phyloP scores from a whole-genome alignment of 768 basidiomycete genomes.

The Russula ochroleuca region DNA sequence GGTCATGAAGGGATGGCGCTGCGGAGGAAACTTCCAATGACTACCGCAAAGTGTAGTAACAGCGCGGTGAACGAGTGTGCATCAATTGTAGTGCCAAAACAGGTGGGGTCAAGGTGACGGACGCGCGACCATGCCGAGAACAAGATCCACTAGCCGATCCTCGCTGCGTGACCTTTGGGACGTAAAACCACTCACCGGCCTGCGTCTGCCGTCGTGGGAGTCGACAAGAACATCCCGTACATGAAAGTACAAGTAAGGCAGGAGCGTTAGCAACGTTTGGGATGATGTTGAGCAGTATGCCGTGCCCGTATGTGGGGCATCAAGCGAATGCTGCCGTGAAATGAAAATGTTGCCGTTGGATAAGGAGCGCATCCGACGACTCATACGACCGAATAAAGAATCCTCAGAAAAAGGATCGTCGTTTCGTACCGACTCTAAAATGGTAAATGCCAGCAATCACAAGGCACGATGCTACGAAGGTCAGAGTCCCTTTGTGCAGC shows the following conservation, averaged over 20 bases:
- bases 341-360: conserved; percentile 18
- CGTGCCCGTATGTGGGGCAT: conserved; percentile 10
- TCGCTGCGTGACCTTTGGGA: conserved; percentile 20
- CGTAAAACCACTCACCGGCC: not conserved
- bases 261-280: conserved; percentile 14
- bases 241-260: not conserved
- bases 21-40: conserved; percentile 18
- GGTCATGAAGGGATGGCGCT: not conserved
- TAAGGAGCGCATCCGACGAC: conserved; percentile 24
- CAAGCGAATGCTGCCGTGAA: conserved; percentile 11
- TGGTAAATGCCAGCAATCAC: conserved; percentile 30
- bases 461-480: conserved; percentile 28
- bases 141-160: conserved; percentile 26
- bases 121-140: conserved; percentile 21
- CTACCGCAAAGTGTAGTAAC: conserved; percentile 25
- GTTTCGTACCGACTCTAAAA: conserved; percentile 23
- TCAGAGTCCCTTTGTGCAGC: conserved; percentile 19
- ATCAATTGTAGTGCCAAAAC: conserved; percentile 30
- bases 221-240: conserved; percentile 11
- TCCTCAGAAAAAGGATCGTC: conserved; percentile 28
- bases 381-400: conserved; percentile 20
- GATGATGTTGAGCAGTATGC: not conserved
- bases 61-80: conserved; percentile 25
- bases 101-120: not conserved
- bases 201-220: conserved; percentile 16